A percentile compares a stretch with the other conserved stretches of the same genome.
Conservation (phyloP, 306 rosid genomes). For the Prosopis cineraria region DNA sequence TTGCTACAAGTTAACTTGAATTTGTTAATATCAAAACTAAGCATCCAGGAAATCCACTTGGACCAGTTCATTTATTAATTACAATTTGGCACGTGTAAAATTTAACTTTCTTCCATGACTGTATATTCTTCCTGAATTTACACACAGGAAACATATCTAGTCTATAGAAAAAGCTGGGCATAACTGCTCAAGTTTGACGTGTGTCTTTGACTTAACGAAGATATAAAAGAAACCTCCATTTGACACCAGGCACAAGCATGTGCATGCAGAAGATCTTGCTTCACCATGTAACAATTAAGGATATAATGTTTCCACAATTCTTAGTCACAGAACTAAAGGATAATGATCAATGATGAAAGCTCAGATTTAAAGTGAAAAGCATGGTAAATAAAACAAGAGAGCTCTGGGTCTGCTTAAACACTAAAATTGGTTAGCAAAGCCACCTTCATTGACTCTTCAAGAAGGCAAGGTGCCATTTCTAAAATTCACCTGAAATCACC, state of each 20-base stretch:
- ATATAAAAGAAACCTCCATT: constrained; percentile 1
- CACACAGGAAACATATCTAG: constrained; percentile 18
- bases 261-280: constrained; percentile 3
- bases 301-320: constrained; percentile 6
- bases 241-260: constrained; percentile 8
- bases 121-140: not conserved
- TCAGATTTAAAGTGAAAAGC: constrained; percentile 20
- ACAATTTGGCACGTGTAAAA: not conserved
- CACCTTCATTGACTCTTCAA: constrained; percentile 99
- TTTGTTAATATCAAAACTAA: not conserved
- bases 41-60: constrained; percentile 19
- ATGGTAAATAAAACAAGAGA: constrained; percentile 18
- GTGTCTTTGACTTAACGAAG: constrained; percentile 9
- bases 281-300: not conserved
- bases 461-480: constrained; percentile 95
- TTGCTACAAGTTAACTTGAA: not conserved
- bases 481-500: constrained; percentile 82
- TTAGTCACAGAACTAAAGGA: not conserved
- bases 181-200: not conserved
- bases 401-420: constrained; percentile 21
- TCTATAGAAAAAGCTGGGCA: not conserved
- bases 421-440: constrained; percentile 34
- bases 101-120: constrained; percentile 7
- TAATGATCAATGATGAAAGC: not conserved
- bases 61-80: not conserved